These are phyloP conservation scores for Aspergillus saccharolyticus DNA, from an alignment of 495 filamentous ascomycete species.

Conservation along the genomic window DNA sequence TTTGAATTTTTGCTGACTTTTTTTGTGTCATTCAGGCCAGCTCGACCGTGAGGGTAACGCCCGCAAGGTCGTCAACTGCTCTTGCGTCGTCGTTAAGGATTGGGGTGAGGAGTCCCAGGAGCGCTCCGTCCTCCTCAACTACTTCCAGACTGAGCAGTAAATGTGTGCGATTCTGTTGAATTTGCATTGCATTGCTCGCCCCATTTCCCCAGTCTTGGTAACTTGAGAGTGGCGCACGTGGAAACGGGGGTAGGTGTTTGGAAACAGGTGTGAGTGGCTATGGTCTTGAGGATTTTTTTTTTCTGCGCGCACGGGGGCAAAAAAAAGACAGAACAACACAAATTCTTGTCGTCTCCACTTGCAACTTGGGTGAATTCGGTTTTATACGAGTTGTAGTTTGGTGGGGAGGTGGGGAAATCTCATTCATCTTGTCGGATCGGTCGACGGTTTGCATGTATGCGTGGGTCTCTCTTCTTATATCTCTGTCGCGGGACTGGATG, in stretches of 20 bases:
- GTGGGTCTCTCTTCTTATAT: too few relatives aligned
- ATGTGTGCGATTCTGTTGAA: conserved; percentile 18
- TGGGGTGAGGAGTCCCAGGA: conserved; percentile 99
- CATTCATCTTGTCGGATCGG: too few relatives aligned
- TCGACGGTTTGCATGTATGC: too few relatives aligned
- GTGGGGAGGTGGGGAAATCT: not conserved
- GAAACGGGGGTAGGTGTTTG: conserved; percentile 6
- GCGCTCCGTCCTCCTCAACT: conserved; percentile 95
- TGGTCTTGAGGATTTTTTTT: too few relatives aligned
- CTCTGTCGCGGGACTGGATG: too few relatives aligned
- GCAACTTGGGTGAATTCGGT: conserved; percentile 1
- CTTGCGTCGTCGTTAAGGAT: conserved; percentile 96
- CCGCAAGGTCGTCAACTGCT: conserved; percentile 99
- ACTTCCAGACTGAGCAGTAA: conserved; percentile 92
- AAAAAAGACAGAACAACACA: too few relatives aligned
- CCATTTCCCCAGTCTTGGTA: not conserved
- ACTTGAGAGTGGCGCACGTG: too few relatives aligned
- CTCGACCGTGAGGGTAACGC: conserved; percentile 98
- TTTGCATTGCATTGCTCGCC: too few relatives aligned
- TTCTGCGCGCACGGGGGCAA: too few relatives aligned
- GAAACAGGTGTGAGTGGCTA: not conserved
- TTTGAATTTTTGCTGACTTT: too few relatives aligned
- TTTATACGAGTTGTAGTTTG: not conserved
- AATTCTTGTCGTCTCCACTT: too few relatives aligned
- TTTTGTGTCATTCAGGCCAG: conserved; percentile 59